Percentiles rank a stretch among this genome's conserved stretches.
Evolutionary conservation across 805 yeast species (phyloP).

Genomic region (Candida arabinofermentans): DNA sequence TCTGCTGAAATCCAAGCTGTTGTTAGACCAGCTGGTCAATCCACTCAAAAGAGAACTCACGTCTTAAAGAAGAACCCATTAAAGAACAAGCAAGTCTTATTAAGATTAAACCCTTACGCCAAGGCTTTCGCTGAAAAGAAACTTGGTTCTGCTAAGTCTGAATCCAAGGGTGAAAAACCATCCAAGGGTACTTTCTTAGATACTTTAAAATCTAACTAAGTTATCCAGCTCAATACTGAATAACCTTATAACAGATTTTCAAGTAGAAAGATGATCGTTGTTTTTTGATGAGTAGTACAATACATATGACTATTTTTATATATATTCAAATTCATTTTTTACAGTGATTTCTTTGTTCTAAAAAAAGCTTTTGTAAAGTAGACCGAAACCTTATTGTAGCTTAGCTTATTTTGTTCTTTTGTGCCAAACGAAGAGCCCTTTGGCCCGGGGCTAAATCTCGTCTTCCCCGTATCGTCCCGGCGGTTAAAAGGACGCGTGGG

Average conservation of each 20-base stretch:
- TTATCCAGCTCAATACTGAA: not conserved
- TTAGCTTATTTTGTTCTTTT: no score
- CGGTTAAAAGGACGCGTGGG: not conserved
- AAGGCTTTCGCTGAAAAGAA: conserved; percentile 92
- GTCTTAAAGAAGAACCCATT: conserved; percentile 99
- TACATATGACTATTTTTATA: no score
- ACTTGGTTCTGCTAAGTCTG: conserved; percentile 78
- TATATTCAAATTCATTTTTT: no score
- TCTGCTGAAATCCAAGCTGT: conserved; percentile 98
- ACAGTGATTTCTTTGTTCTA: no score
- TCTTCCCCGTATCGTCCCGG: not conserved
- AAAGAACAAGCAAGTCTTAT: conserved; percentile 97
- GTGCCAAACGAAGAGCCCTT: no score
- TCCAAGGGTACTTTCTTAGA: conserved; percentile 68
- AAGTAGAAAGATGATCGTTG: no score
- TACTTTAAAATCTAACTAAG: conserved; percentile 61
- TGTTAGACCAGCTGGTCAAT: conserved; percentile 93
- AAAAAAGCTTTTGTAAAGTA: no score
- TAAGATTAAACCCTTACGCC: conserved; percentile 99
- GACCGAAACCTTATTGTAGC: no score
- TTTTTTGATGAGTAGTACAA: no score
- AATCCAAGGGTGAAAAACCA: conserved; percentile 56
- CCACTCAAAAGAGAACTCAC: conserved; percentile 89
- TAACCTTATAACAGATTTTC: not conserved
- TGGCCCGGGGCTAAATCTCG: not conserved